A percentile compares a stretch with the other conserved stretches of the same genome.
Evolutionary conservation across 306 rosid genomes (phyloP).

Genomic region (Acmispon strigosus): DNA sequence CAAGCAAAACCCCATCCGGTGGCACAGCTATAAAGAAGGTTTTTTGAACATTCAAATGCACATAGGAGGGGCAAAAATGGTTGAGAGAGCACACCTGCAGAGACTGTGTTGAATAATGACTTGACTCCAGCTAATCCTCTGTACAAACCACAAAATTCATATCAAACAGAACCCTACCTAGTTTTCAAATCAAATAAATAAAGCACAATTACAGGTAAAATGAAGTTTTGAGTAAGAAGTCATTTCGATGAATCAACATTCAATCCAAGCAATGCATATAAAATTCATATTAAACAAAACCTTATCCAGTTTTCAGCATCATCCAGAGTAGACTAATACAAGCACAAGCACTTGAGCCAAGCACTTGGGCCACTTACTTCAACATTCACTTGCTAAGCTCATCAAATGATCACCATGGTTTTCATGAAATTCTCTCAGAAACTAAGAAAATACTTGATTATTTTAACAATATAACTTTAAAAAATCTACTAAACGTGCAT

Average conservation of each 20-base stretch:
- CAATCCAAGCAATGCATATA: background rate
- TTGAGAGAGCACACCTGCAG: constrained; percentile 21
- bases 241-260: background rate
- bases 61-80: background rate
- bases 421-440: background rate
- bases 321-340: background rate
- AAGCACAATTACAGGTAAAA: background rate
- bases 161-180: no score
- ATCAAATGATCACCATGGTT: background rate
- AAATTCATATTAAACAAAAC: background rate
- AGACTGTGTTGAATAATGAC: constrained; percentile 6
- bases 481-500: background rate
- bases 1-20: background rate
- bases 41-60: background rate
- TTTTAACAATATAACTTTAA: background rate
- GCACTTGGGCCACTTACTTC: background rate
- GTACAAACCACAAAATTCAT: background rate
- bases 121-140: constrained; percentile 39
- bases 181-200: no score
- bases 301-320: background rate
- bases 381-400: background rate
- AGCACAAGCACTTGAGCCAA: background rate
- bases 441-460: background rate
- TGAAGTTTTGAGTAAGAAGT: background rate
- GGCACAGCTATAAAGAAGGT: background rate